These are phyloP conservation scores for Exophiala sideris DNA, from an alignment of 2,329 filamentous ascomycete genomes.

Conservation along the genomic window DNA sequence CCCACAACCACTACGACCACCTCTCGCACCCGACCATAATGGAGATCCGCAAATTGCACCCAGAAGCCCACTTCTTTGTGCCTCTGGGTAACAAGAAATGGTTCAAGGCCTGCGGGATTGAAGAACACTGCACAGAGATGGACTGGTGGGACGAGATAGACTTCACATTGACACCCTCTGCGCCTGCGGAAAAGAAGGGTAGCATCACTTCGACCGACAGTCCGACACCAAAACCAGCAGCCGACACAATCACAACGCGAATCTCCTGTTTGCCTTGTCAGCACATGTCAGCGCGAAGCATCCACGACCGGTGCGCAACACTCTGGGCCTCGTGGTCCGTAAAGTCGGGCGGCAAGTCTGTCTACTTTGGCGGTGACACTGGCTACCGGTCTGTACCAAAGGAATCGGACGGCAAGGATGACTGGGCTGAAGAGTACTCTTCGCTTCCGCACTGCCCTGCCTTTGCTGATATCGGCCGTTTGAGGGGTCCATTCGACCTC, in stretches of 20 bases:
- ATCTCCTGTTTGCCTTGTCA: slow-evolving; percentile 81
- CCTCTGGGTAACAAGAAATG: slow-evolving; percentile 78
- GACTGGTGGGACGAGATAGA: slow-evolving; percentile 93
- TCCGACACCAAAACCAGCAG: slow-evolving; percentile 25
- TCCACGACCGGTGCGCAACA: slow-evolving; percentile 69
- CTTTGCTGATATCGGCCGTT: slow-evolving; percentile 76
- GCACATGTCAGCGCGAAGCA: slow-evolving; percentile 68
- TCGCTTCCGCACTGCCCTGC: slow-evolving; percentile 71
- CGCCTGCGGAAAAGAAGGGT: slow-evolving; percentile 30
- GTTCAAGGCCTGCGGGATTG: slow-evolving; percentile 69
- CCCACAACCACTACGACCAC: slow-evolving; percentile 92
- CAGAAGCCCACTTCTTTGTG: slow-evolving; percentile 82
- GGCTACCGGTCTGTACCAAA: slow-evolving; percentile 78
- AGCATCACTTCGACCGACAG: slow-evolving; percentile 32
- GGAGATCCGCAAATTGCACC: slow-evolving; percentile 67
- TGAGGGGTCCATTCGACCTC: slow-evolving; percentile 82
- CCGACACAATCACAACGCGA: slow-evolving; percentile 62
- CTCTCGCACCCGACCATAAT: slow-evolving; percentile 72
- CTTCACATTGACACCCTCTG: slow-evolving; percentile 56
- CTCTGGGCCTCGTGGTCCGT: slow-evolving; percentile 89
- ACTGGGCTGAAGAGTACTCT: slow-evolving; percentile 66
- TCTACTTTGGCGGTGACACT: slow-evolving; percentile 58
- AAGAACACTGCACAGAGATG: slow-evolving; percentile 72
- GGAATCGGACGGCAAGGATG: slow-evolving; percentile 61
- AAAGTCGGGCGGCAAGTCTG: slow-evolving; percentile 51